phyloP scores from a whole-genome alignment of 1,139 yeast species.

The Diutina sp. region DNA sequence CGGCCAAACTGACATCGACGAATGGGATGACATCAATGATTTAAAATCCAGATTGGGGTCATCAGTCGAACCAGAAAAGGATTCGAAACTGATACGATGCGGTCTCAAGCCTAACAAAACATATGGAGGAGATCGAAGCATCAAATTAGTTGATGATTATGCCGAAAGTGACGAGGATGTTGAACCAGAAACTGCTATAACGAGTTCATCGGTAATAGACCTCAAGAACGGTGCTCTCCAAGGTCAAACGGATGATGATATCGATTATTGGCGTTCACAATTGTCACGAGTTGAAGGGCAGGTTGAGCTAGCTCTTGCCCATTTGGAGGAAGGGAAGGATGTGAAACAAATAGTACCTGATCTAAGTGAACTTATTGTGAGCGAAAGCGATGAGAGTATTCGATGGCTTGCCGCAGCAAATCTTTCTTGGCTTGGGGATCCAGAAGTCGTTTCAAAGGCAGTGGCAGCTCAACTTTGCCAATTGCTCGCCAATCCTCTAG shows the following conservation, averaged over 20 bases:
- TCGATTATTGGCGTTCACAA: neutral
- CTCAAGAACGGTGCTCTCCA: neutral
- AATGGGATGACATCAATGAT: neutral
- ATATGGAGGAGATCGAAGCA: conserved; percentile 1
- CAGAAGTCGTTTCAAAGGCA: neutral
- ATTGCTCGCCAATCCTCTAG: neutral
- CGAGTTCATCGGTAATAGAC: neutral
- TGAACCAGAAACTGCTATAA: neutral
- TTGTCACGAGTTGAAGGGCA: neutral
- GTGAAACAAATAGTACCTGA: neutral
- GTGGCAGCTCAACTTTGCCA: neutral
- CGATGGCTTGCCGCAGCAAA: neutral
- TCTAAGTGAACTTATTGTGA: neutral
- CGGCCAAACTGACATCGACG: neutral
- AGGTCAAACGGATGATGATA: neutral
- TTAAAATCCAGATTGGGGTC: neutral
- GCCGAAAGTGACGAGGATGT: neutral
- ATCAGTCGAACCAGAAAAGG: neutral
- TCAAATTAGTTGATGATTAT: neutral
- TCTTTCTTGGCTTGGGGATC: neutral
- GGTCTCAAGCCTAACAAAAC: neutral
- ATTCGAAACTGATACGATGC: neutral
- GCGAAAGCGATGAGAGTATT: neutral
- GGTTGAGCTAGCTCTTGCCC: neutral
- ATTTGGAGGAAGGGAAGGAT: neutral